A percentile compares a stretch with the other conserved stretches of the same genome.
Conservation (phyloP, 1,284 basidiomycete species). For the Stereum hirsutum region DNA sequence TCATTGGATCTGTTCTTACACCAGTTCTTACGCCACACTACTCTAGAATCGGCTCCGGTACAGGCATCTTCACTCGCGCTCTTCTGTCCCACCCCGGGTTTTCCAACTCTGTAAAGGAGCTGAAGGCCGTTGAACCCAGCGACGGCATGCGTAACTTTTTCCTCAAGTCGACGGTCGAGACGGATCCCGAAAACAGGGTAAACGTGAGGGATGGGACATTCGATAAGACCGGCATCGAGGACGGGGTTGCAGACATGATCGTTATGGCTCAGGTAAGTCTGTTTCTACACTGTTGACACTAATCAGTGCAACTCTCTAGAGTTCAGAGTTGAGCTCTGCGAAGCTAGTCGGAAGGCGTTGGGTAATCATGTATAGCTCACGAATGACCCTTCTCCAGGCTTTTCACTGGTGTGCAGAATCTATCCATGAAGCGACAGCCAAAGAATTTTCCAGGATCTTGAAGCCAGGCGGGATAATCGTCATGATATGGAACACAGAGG, state of each 20-base stretch:
- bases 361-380: too few relatives aligned
- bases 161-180: too few relatives aligned
- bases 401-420: slow-evolving; percentile 80
- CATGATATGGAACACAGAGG: slow-evolving; percentile 75
- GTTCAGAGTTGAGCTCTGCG: too few relatives aligned
- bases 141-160: slow-evolving; percentile 64
- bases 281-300: too few relatives aligned
- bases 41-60: slow-evolving; percentile 66
- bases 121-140: slow-evolving; percentile 67
- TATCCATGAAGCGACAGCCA: slow-evolving; percentile 51
- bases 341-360: too few relatives aligned
- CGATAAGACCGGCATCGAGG: slow-evolving; percentile 33
- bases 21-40: too few relatives aligned
- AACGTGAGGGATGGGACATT: slow-evolving; percentile 55
- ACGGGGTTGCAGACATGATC: slow-evolving; percentile 58
- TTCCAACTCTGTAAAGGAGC: slow-evolving; percentile 33
- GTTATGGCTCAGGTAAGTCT: slow-evolving; percentile 59
- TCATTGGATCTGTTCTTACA: too few relatives aligned
- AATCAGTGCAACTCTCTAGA: neutral
- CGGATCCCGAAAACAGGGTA: too few relatives aligned
- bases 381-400: too few relatives aligned
- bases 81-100: slow-evolving; percentile 55
- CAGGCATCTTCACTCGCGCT: slow-evolving; percentile 74
- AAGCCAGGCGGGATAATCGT: slow-evolving; percentile 57
- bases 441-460: slow-evolving; percentile 63